Base-by-base conservation (phyloP, 2,329 filamentous ascomycete species). In the Colletotrichum magnum region DNA sequence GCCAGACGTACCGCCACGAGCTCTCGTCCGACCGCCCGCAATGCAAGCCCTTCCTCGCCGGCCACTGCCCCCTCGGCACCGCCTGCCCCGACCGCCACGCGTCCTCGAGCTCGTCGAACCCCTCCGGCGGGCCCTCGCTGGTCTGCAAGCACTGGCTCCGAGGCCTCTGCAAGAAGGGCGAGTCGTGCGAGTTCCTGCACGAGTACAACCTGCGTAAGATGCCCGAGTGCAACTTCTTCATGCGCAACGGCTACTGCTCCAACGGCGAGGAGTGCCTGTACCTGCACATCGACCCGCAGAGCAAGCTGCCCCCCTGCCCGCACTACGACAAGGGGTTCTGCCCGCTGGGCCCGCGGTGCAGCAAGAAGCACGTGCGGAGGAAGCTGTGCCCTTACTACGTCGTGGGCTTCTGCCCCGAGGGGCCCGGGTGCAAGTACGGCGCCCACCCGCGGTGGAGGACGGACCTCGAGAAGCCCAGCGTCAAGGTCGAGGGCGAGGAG, bases 111-210 rank as follows among this genome's bases (percentile, higher is more conserved):
- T 83, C 74, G 68, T 79, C 83, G 6, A 81, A 83, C 26, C 64
- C 62, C 0, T 76, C 79, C 15, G 81, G 85, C 48, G 90, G 90
- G 41, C 92, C 92, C 83, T 93, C 89, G 77, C 90, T 98, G 16
- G 95, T 99, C 70, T 99, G 96, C 90, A 99, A 99, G 85, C 96
- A 98, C 86, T 98, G 96, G 91, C 90, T 98, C 77, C 93, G 97
- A 73, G 95, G 95, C 0, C 89, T 99, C 21, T 99, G 96, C 87
- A 99, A 99, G 79, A 98, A 98, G 83, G 96, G 95, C 76, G 92
- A 98, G 78, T 90, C 91, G 74, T 99, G 96, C 90, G 96, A 99
- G 84, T 99, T 98, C 77, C 86, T 98, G 57, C 96, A 99, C 86
- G 96, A 98, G 83, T 99, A 98, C 86, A 98, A 99, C 83, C 88